Percentiles rank a stretch among this genome's conserved stretches.
Evolutionary conservation across 23 red algal species (phyloP).

Genomic region (Chondrus crispus): DNA sequence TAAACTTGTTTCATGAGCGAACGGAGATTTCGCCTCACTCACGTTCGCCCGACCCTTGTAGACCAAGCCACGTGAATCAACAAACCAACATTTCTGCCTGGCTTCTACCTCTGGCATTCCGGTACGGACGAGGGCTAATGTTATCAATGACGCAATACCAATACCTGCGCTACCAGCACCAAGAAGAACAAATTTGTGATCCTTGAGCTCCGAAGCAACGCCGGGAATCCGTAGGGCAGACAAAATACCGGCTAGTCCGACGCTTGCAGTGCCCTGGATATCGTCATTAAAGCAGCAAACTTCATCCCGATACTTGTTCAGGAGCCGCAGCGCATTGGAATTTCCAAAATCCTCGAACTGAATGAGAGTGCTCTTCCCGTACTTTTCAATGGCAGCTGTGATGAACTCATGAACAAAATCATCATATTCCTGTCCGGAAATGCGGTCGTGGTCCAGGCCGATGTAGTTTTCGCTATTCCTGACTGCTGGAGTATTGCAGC

Average conservation of each 20-base stretch:
- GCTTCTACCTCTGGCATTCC: conserved; percentile 49
- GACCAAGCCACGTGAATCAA: conserved; percentile 82
- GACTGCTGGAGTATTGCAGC: conserved; percentile 63
- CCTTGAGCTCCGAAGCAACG: conserved; percentile 28
- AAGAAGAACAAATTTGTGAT: conserved; percentile 85
- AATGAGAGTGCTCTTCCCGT: conserved; percentile 63
- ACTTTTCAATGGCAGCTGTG: conserved; percentile 52
- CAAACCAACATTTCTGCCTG: conserved; percentile 73
- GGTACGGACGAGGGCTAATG: conserved; percentile 16
- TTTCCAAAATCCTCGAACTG: conserved; percentile 99
- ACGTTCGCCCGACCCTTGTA: conserved; percentile 62
- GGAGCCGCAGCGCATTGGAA: conserved; percentile 77
- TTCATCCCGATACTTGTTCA: conserved; percentile 55
- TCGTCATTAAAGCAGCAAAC: conserved; percentile 96
- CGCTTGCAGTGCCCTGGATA: conserved; percentile 94
- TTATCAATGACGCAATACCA: conserved; percentile 81
- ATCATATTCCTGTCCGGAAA: conserved; percentile 79
- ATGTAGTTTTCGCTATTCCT: conserved; percentile 68
- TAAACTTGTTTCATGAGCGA: conserved; percentile 32
- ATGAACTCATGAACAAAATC: conserved; percentile 83
- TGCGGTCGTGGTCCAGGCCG: conserved; percentile 54
- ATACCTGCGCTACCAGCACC: conserved; percentile 94
- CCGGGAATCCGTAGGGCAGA: conserved; percentile 74
- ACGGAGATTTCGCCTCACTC: conserved; percentile 57
- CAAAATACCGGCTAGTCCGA: conserved; percentile 83